Conservation (phyloP, 2,329 filamentous ascomycete genomes). For the Dendrostoma leiphaemia region DNA sequence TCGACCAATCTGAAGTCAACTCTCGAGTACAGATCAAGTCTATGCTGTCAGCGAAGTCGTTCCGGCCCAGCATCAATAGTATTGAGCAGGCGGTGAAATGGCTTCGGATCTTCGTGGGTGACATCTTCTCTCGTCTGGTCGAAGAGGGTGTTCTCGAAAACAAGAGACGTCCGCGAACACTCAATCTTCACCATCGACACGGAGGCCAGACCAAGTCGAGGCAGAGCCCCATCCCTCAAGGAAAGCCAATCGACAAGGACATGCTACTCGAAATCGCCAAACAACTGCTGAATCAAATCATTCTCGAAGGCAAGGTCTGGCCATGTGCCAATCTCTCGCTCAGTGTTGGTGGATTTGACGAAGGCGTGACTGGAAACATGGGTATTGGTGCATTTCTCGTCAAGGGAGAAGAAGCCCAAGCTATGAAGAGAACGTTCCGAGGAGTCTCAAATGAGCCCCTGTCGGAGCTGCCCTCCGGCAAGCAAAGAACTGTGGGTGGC, state of each 20-base stretch:
- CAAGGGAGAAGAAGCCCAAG: constrained; percentile 65
- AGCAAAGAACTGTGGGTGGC: constrained; percentile 46
- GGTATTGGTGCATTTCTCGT: constrained; percentile 86
- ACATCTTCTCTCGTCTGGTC: constrained; percentile 85
- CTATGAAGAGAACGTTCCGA: constrained; percentile 39
- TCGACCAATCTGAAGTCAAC: constrained; percentile 86
- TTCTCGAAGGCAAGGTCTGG: constrained; percentile 77
- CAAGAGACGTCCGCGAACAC: constrained; percentile 79
- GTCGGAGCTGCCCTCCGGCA: constrained; percentile 34
- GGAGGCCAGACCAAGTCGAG: constrained; percentile 72
- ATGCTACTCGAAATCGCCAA: constrained; percentile 74
- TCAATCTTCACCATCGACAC: constrained; percentile 80
- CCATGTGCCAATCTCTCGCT: constrained; percentile 89
- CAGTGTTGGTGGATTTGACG: constrained; percentile 89
- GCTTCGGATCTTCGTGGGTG: constrained; percentile 87
- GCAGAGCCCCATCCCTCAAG: constrained; percentile 72
- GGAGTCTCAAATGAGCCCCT: constrained; percentile 26
- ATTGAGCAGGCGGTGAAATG: constrained; percentile 78
- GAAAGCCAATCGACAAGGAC: constrained; percentile 69
- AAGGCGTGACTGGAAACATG: constrained; percentile 78
- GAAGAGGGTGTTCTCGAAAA: constrained; percentile 90
- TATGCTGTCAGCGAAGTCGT: constrained; percentile 96
- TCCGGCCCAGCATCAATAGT: constrained; percentile 77
- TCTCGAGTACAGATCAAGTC: constrained; percentile 91
- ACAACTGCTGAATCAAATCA: constrained; percentile 72